phyloP scores from a whole-genome alignment of 345 rosid genomes.

The Melastoma malabathricum region DNA sequence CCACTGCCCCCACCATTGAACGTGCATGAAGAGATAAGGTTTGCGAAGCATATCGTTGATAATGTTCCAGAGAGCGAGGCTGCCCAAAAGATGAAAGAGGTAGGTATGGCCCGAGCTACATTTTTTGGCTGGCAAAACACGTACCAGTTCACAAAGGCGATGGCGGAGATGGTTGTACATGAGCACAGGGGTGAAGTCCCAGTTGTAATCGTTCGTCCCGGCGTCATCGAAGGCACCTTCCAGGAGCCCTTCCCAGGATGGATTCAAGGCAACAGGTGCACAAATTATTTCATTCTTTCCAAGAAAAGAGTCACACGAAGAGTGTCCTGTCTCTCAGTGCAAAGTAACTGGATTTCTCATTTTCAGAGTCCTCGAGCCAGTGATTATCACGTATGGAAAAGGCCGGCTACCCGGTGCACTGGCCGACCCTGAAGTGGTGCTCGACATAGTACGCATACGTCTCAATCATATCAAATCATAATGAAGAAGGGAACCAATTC shows the following conservation, averaged over 20 bases:
- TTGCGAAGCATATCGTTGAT: slow-evolving; percentile 17
- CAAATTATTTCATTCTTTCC: background rate
- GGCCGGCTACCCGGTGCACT: slow-evolving; percentile 17
- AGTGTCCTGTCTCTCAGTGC: no score
- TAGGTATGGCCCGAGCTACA: slow-evolving; percentile 31
- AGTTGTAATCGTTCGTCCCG: slow-evolving; percentile 19
- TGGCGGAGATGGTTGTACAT: slow-evolving; percentile 21
- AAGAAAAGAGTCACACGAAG: background rate
- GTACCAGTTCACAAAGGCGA: slow-evolving; percentile 26
- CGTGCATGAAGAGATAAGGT: slow-evolving; percentile 17
- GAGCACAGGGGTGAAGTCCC: slow-evolving; percentile 10
- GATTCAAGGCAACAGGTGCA: slow-evolving; percentile 19
- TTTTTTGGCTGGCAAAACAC: slow-evolving; percentile 21
- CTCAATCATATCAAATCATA: background rate
- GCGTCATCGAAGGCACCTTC: slow-evolving; percentile 14
- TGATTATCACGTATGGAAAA: slow-evolving; percentile 22
- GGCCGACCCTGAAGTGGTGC: slow-evolving; percentile 10
- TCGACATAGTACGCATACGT: slow-evolving; percentile 13
- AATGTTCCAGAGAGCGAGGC: slow-evolving; percentile 7
- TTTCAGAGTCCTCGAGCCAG: slow-evolving; percentile 22
- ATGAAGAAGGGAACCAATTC: background rate
- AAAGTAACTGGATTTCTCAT: background rate
- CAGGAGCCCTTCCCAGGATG: slow-evolving; percentile 23
- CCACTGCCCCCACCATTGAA: background rate
- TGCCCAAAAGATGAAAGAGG: slow-evolving; percentile 18